Evolutionary conservation across 2,329 filamentous ascomycete species (phyloP), one percentile per base, ranked within the genome.

Genomic region (Penicillium sp.): DNA sequence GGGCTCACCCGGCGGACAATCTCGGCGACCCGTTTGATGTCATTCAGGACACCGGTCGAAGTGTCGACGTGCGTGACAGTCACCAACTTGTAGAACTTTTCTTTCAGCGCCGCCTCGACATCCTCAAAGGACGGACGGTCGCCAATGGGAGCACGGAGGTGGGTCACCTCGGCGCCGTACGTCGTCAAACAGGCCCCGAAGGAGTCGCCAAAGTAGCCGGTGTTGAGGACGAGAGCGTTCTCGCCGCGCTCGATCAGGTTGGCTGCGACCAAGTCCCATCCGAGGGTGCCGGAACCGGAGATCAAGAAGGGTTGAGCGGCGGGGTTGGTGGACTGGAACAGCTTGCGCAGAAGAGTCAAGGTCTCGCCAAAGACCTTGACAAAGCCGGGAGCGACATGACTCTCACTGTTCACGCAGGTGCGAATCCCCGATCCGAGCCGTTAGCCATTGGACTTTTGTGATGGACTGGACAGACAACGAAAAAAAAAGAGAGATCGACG

Each of bases 31-130:
- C 83, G 76, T 76, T 94, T 85, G 62, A 97, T 81, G 69, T 97
- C 90, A 65, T 87, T 95, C 43, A 98, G 76, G 26, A 98, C 93
- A 58, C 93, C 93, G 34, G 93, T 98, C 4, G 90, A 96, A 25
- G 93, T 98, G 67, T 98, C 93, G 53, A 96, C 91, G 69, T 98
- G 93, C 9, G 93, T 98, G 56, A 97, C 86, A 37, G 91, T 97
- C 63, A 98, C 73, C 53, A 91, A 70, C 80, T 97, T 97, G 79
- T 95, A 97, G 64, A 87, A 83, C 77, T 93, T 95, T 76, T 88
- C 82, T 69, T 85, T 85, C 56, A 98, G 76, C 3, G 90, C 90
- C 71, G 85, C 81, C 74, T 97, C 91, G 52, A 98, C 84, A 69
- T 95, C 88, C 45, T 85, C 79, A 34, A 95, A 80, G 65, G 94